Percentiles rank a stretch among this genome's conserved stretches.
Conservation (phyloP, 2,329 filamentous ascomycete species). For the Ambrosiella xylebori region DNA sequence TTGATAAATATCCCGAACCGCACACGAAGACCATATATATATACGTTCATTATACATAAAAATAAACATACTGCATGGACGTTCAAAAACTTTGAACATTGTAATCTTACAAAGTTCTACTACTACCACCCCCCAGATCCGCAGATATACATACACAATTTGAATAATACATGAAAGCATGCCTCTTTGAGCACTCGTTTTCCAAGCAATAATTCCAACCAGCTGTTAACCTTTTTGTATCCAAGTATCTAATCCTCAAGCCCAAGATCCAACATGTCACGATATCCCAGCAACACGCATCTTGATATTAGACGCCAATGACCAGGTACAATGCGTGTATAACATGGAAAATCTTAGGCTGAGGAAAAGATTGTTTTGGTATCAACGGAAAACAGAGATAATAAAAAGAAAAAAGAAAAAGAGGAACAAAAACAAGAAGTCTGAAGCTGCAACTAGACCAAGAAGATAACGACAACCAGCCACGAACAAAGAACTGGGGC, state of each 20-base stretch:
- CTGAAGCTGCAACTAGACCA: background rate
- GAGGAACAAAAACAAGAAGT: background rate
- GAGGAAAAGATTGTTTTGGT: background rate
- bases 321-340: background rate
- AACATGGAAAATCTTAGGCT: background rate
- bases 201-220: background rate
- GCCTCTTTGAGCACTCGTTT: background rate
- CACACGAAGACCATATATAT: too few relatives aligned
- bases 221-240: too few relatives aligned
- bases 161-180: background rate
- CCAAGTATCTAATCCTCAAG: too few relatives aligned
- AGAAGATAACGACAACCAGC: background rate
- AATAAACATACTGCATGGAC: background rate
- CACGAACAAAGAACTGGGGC: background rate
- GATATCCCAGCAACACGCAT: too few relatives aligned
- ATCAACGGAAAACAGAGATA: background rate
- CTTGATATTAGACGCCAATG: too few relatives aligned
- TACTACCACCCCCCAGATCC: background rate
- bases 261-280: too few relatives aligned
- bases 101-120: slow-evolving; percentile 8
- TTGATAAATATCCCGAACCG: too few relatives aligned
- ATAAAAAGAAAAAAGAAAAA: background rate
- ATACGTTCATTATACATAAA: too few relatives aligned
- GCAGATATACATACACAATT: background rate
- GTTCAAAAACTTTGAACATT: background rate